Evolutionary conservation across 2,329 filamentous ascomycete species (phyloP), one percentile per base, ranked within the genome.

Genomic region (Alternaria triticina): DNA sequence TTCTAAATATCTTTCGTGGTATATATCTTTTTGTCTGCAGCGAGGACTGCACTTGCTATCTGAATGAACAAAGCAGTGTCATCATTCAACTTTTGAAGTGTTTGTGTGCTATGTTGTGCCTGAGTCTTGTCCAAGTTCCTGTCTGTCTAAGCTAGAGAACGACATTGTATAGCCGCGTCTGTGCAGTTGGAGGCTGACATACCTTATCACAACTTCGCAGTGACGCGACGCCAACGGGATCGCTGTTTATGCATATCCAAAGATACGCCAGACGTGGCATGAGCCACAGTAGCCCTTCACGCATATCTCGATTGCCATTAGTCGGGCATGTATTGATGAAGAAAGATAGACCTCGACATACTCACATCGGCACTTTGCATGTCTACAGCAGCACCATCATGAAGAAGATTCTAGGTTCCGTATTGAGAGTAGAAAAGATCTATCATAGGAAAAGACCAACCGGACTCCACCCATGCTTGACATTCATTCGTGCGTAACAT

Each of bases 391-490:
- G 15, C 0, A 40, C 1, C 15, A n/a, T n/a, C 33, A 40, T 40
- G 36, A 52, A 40, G 49, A 52, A 40, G 49, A 36, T 17, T 57
- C 44, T 57, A 33, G 33, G 45, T 46, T 58, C 50, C 28, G 40
- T 52, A 36, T 36, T 46, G 49, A 40, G 49, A 25, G 59, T 40
- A 50, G 43, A 52, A 54, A 51, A 52, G 28, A 54, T 52, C 46
- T 12, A 54, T 40, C 22, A 25, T 58, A 62, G 54, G 49, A 45
- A 58, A 40, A 36, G 55, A 40, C 20, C 54, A 44, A 27, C 46
- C 22, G 12, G 47, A 62, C 59, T 62, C 59, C 59, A 40, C 40
- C 40, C 49, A 59, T 62, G 55, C 50, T 62, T 54, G 40, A 33
- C 60, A 23, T 40, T 62, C 30, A 33, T 36, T 60, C 58, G 43